Percentiles rank a stretch among this genome's conserved stretches.
phyloP scores from a whole-genome alignment of 768 basidiomycete genomes.

The Auricularia auricula-judae region DNA sequence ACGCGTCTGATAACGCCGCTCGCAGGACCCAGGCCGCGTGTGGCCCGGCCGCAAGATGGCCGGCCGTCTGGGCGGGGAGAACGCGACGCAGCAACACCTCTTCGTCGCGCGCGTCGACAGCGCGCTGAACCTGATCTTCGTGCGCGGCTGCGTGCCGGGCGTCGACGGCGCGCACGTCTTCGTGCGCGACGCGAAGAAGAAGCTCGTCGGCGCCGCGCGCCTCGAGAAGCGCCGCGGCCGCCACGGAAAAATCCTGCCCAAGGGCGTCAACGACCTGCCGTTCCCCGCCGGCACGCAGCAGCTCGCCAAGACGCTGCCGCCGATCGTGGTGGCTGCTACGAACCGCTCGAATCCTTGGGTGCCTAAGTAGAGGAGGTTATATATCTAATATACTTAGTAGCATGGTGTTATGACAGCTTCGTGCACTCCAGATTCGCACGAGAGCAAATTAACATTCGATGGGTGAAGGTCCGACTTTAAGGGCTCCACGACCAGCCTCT shows the following conservation, averaged over 20 bases:
- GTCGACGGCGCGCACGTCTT: conserved; percentile 79
- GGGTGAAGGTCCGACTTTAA: too few species aligned
- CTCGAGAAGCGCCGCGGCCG: conserved; percentile 61
- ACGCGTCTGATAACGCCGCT: conserved; percentile 1
- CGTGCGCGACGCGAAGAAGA: conserved; percentile 85
- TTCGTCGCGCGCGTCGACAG: conserved; percentile 82
- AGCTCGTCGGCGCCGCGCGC: conserved; percentile 46
- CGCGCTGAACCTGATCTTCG: conserved; percentile 75
- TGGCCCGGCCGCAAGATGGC: conserved; percentile 99
- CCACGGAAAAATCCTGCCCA: conserved; percentile 69
- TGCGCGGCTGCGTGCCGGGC: conserved; percentile 87
- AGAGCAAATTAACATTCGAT: too few species aligned
- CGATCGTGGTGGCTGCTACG: conserved; percentile 58
- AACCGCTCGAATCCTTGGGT: conserved; percentile 28
- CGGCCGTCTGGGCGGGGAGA: conserved; percentile 79
- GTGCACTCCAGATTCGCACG: too few species aligned
- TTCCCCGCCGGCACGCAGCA: conserved; percentile 85
- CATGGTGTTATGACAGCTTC: too few species aligned
- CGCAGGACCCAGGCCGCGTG: conserved; percentile 87
- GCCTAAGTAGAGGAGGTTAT: not conserved
- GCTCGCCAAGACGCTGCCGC: conserved; percentile 54
- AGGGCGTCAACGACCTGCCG: conserved; percentile 74
- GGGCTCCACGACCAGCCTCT: too few species aligned
- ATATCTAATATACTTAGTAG: not conserved
- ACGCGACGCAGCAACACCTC: conserved; percentile 79